These are phyloP conservation scores for Xerocomellus chrysenteron DNA, from an alignment of 768 basidiomycete species.

Conservation along the genomic window DNA sequence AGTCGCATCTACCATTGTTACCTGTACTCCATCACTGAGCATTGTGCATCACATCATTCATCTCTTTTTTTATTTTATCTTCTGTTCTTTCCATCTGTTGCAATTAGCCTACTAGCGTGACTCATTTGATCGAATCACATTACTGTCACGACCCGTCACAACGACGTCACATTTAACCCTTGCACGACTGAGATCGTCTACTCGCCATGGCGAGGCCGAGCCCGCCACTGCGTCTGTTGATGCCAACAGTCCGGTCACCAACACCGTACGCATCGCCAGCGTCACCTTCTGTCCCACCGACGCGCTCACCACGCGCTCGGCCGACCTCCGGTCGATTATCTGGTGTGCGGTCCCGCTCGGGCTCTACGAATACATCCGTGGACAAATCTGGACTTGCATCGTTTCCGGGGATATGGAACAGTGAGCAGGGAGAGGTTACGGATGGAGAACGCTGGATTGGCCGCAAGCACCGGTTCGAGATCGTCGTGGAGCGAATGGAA, in stretches of 20 bases:
- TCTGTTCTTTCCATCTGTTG: neutral
- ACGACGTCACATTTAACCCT: conserved; percentile 7
- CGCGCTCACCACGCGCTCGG: conserved; percentile 26
- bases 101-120: conserved; percentile 1
- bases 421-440: conserved; percentile 11
- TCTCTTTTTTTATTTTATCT: neutral
- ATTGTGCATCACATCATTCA: conserved; percentile 17
- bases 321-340: conserved; percentile 27
- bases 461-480: conserved; percentile 45
- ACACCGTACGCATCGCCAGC: neutral
- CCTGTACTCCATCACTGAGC: conserved; percentile 17
- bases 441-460: conserved; percentile 46
- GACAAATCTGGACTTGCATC: conserved; percentile 12
- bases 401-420: conserved; percentile 1
- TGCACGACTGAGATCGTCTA: neutral
- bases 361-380: conserved; percentile 26
- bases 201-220: conserved; percentile 19
- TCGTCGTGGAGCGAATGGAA: conserved; percentile 47
- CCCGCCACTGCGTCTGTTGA: conserved; percentile 24
- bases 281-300: conserved; percentile 14
- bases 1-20: conserved; percentile 3
- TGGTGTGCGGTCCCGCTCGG: conserved; percentile 34
- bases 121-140: conserved; percentile 6
- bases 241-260: conserved; percentile 35
- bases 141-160: conserved; percentile 13